Base-by-base conservation (phyloP, 1,139 yeast genomes). In the Debaryomyces robertsiae region DNA sequence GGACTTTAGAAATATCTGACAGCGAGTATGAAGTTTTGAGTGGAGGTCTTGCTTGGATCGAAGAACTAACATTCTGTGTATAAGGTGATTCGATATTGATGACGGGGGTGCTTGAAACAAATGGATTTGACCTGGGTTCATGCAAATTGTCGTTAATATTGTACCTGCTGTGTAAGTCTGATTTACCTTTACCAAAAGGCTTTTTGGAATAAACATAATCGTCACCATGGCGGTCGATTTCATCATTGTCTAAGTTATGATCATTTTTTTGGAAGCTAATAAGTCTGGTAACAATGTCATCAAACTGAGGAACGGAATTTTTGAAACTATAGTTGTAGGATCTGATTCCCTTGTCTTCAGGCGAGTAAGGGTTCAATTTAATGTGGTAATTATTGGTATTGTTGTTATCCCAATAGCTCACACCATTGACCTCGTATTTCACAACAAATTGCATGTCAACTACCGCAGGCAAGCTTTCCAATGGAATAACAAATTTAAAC, bases 401-500 rank as follows among this genome's bases (percentile, higher is more conserved):
- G 44, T 69, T 69, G 46, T 67, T 69, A 43, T 67, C 73, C 74
- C 74, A 69, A 46, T 46, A 62, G 2, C 49, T 45, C n/a, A 39
- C 22, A 38, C 52, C 52, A 42, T 47, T 47, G 15, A 61, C 67
- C 4, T 48, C 50, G 44, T 63, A 64, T 36, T 50, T 54, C 33
- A 63, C 41, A 39, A 64, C 65, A 47, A 63, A 49, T 43, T 63
- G 63, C 32, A 60, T 44, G 31, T 50, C 45, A 18, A 53, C 41
- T 11, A 47, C 30, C 27, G 35, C 41, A 6, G 47, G 48, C 38
- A 65, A 55, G 33, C 63, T 65, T 19, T 55, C 50, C 32, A 71
- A 53, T 6, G 66, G 63, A 18, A 70, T 56, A 35, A 58, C 58
- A 47, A 71, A 69, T 43, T 59, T 59, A 54, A 72, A 72, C 49